Base-by-base conservation (phyloP, 768 basidiomycete genomes). In the Boletus edulis region DNA sequence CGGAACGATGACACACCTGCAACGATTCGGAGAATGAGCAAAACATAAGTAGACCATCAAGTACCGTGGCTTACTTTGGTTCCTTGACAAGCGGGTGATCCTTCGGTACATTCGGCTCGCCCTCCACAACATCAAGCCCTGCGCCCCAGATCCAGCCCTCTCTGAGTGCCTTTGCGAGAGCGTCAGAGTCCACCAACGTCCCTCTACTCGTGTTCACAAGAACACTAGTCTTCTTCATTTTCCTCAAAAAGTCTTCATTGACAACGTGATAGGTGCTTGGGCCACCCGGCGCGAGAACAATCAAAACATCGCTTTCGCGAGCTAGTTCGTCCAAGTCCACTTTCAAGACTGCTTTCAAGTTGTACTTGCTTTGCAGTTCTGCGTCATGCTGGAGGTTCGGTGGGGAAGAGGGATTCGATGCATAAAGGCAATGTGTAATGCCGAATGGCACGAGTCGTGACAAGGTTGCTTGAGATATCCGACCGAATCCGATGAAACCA, bases 401-500 rank as follows among this genome's bases (percentile, higher is more conserved):
- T 18, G 72, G 52, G 1, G 84, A 83, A 11, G 76, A 68, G 0
- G 87, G 82, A 57, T 80, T 84, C 9, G 79, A 76, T 5, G 79
- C 68, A 72, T 94, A 96, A 41, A 95, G 59, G 59, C 84, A 86
- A 61, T 82, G 75, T 0, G 83, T 87, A 64, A 92, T 78, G 24
- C 89, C 93, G 67, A 98, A 98, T 1, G 90, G 84, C 11, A 89
- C 73, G 37, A 98, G 81, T 4, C 96, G 85, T 2, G 79, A 71
- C 40, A 96, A 80, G 0, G 88, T 89, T 20, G 87, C 87, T 63
- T 94, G 91, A 0, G 94, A 85, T 62, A 98, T 98, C 24, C 96
- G 84, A 7, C 96, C 96, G 62, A 98, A 98, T 13, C 97, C 97
- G 32, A 98, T 77, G 74, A 98, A 97, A 1, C 93, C 94, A 3